These are phyloP conservation scores for Hypsizygus marmoreus DNA, from an alignment of 768 basidiomycete genomes.

Conservation along the genomic window DNA sequence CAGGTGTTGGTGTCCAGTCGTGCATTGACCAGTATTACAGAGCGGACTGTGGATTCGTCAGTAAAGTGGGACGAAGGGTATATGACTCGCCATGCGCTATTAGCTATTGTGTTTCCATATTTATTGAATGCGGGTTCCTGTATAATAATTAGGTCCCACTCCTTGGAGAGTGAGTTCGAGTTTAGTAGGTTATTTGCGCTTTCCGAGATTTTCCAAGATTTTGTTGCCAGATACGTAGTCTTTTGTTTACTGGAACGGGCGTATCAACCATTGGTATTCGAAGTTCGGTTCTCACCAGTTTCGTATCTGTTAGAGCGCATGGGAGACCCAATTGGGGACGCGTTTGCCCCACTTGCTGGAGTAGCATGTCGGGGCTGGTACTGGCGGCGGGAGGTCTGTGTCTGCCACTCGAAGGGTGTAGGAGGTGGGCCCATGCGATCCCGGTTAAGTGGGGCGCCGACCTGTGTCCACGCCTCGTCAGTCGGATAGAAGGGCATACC, in stretches of 20 bases:
- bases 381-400: too few species aligned
- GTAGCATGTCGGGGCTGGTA: too few species aligned
- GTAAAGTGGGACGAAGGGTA: neutral
- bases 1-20: neutral
- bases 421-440: too few species aligned
- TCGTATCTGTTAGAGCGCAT: too few species aligned
- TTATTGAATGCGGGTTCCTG: neutral
- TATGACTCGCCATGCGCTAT: neutral
- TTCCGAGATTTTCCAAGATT: neutral
- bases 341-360: too few species aligned
- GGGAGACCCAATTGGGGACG: too few species aligned
- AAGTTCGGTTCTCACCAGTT: too few species aligned
- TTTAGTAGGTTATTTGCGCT: neutral
- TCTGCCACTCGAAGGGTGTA: too few species aligned
- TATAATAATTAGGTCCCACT: constrained; percentile 3
- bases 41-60: neutral
- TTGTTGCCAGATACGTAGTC: neutral
- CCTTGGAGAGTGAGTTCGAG: neutral
- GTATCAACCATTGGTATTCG: neutral
- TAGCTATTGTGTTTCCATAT: neutral
- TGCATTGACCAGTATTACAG: constrained; percentile 1
- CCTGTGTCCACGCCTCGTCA: too few species aligned
- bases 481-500: too few species aligned
- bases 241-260: neutral
- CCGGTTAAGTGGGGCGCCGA: too few species aligned